Conservation (phyloP, 2,329 filamentous ascomycete genomes). For the Pseudophaeomoniella oleicola region DNA sequence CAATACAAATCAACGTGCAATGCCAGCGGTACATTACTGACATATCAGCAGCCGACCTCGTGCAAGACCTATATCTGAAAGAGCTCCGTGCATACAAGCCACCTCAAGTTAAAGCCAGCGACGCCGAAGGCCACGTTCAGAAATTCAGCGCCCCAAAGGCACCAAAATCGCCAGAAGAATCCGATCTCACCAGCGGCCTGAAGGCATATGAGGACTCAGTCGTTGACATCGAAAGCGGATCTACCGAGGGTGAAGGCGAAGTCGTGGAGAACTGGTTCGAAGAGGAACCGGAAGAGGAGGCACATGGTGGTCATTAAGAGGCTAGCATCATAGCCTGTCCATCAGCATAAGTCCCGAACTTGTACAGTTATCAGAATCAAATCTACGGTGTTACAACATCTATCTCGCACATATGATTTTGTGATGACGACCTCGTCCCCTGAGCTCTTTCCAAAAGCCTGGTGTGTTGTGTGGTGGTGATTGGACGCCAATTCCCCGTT, state of each 20-base stretch:
- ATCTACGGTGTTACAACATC: slow-evolving; percentile 3
- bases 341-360: not conserved
- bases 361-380: not conserved
- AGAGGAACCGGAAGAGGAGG: slow-evolving; percentile 48
- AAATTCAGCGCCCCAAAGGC: slow-evolving; percentile 69
- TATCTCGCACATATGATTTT: slow-evolving; percentile 6
- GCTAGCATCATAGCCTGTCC: slow-evolving; percentile 6
- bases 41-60: slow-evolving; percentile 62
- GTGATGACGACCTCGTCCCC: too few relatives aligned
- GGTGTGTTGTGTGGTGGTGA: too few relatives aligned
- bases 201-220: slow-evolving; percentile 89
- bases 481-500: too few relatives aligned
- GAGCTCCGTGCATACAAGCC: slow-evolving; percentile 95
- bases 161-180: slow-evolving; percentile 81
- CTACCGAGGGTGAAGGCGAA: slow-evolving; percentile 45
- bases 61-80: slow-evolving; percentile 94
- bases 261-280: slow-evolving; percentile 68
- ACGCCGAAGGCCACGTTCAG: slow-evolving; percentile 82
- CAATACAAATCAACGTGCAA: not conserved
- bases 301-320: slow-evolving; percentile 27
- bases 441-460: too few relatives aligned
- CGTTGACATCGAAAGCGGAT: slow-evolving; percentile 86
- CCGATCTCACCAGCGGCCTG: slow-evolving; percentile 79
- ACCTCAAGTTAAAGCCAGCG: slow-evolving; percentile 65
- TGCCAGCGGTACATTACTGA: slow-evolving; percentile 1